A percentile compares a stretch with the other conserved stretches of the same genome.
Conservation (phyloP, 345 rosid species). For the Populus davidiana region DNA sequence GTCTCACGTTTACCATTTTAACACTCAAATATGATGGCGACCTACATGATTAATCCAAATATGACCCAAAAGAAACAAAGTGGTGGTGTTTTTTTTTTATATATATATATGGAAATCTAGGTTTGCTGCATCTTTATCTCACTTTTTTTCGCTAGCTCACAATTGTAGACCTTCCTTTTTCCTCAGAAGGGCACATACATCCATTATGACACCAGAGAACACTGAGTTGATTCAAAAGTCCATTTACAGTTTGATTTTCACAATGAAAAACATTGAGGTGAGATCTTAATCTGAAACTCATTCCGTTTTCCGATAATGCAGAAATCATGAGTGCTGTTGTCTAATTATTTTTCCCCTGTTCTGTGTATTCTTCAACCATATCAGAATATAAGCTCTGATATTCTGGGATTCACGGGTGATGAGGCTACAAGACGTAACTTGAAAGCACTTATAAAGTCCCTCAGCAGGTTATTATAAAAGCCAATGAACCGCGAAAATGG, state of each 20-base stretch:
- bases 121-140: neutral
- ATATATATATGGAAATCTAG: neutral
- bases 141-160: neutral
- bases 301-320: neutral
- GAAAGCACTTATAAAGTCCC: slow-evolving; percentile 88
- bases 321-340: neutral
- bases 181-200: slow-evolving; percentile 43
- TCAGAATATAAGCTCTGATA: slow-evolving; percentile 94
- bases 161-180: neutral
- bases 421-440: slow-evolving; percentile 82
- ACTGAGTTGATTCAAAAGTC: slow-evolving; percentile 83
- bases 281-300: slow-evolving; percentile 6
- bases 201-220: slow-evolving; percentile 91
- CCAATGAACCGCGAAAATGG: neutral
- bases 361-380: slow-evolving; percentile 2
- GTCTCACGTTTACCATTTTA: neutral
- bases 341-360: neutral
- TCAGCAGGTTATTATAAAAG: slow-evolving; percentile 78
- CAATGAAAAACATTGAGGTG: slow-evolving; percentile 95
- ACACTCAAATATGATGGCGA: neutral
- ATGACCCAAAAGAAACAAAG: neutral
- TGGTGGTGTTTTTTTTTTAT: neutral
- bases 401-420: slow-evolving; percentile 97
- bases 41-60: neutral
- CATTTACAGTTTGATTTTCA: slow-evolving; percentile 73